A percentile compares a stretch with the other conserved stretches of the same genome.
These are phyloP conservation scores for Aspergillus jensenii DNA, from an alignment of 2,329 filamentous ascomycete genomes.

Conservation along the genomic window DNA sequence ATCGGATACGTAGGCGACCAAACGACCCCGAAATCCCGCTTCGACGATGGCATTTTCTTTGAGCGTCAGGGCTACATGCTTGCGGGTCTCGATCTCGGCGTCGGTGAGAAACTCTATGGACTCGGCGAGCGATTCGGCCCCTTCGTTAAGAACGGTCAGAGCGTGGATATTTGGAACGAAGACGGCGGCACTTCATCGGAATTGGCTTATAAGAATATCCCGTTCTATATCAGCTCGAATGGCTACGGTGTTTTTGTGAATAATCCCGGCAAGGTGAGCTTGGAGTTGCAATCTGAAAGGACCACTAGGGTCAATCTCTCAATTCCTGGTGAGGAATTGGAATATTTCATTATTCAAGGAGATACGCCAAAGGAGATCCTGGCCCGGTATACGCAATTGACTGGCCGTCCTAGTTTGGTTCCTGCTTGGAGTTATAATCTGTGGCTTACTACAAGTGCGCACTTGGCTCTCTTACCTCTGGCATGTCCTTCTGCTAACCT, in stretches of 20 bases:
- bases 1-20: slow-evolving; percentile 41
- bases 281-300: slow-evolving; percentile 74
- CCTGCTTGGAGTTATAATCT: slow-evolving; percentile 75
- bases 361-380: slow-evolving; percentile 71
- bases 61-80: slow-evolving; percentile 42
- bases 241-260: slow-evolving; percentile 78
- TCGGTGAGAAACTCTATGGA: slow-evolving; percentile 68
- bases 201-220: slow-evolving; percentile 43
- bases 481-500: not conserved
- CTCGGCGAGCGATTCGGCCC: slow-evolving; percentile 75
- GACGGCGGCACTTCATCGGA: slow-evolving; percentile 49
- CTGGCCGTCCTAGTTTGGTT: slow-evolving; percentile 63
- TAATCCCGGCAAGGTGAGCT: slow-evolving; percentile 65
- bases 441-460: slow-evolving; percentile 65
- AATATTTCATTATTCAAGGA: slow-evolving; percentile 74
- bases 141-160: slow-evolving; percentile 74
- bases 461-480: not conserved
- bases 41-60: slow-evolving; percentile 37
- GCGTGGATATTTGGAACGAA: slow-evolving; percentile 63
- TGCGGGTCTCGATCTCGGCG: slow-evolving; percentile 37
- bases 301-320: slow-evolving; percentile 69
- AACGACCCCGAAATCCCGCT: slow-evolving; percentile 31
- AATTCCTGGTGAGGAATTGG: slow-evolving; percentile 67
- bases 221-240: slow-evolving; percentile 51
- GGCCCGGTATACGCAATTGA: slow-evolving; percentile 65